Conservation (phyloP, 768 basidiomycete genomes). For the Mycena capillaripes region DNA sequence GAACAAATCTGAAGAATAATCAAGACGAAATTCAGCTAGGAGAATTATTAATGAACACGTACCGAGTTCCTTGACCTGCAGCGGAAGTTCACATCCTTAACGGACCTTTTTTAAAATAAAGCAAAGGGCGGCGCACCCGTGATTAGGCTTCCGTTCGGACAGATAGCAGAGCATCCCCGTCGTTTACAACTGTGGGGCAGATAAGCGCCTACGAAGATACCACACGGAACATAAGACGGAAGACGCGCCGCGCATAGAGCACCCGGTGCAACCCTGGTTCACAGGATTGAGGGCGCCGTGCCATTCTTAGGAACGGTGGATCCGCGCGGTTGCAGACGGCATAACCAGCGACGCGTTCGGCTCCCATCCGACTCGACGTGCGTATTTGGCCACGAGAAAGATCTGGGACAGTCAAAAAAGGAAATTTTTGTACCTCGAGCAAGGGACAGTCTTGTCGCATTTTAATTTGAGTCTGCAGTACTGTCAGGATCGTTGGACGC, state of each 20-base stretch:
- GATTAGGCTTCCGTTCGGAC: constrained; percentile 82
- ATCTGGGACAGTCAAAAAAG: not conserved
- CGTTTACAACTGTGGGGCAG: constrained; percentile 67
- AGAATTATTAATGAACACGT: constrained; percentile 35
- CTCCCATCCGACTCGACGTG: not conserved
- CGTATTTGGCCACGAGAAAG: constrained; percentile 7
- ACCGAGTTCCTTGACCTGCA: constrained; percentile 79
- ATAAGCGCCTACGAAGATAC: constrained; percentile 8
- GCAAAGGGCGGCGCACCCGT: constrained; percentile 54
- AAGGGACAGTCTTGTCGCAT: constrained; percentile 80
- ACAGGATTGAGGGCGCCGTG: not conserved
- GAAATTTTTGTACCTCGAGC: constrained; percentile 57
- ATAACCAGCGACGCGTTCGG: constrained; percentile 24
- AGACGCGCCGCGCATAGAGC: not conserved
- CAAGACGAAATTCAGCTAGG: constrained; percentile 9
- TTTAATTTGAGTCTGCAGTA: constrained; percentile 71
- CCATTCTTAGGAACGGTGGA: not conserved
- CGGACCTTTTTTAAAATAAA: too few species aligned
- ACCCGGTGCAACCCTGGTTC: not conserved
- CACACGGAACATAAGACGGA: not conserved
- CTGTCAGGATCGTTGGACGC: not conserved
- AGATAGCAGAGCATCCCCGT: constrained; percentile 82
- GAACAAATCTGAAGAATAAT: constrained; percentile 66
- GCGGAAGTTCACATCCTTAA: too few species aligned
- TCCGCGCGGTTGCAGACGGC: not conserved